A percentile compares a stretch with the other conserved stretches of the same genome.
These are phyloP conservation scores for Aphanomyces invadans DNA, from an alignment of 352 stramenopile species.

Conservation along the genomic window DNA sequence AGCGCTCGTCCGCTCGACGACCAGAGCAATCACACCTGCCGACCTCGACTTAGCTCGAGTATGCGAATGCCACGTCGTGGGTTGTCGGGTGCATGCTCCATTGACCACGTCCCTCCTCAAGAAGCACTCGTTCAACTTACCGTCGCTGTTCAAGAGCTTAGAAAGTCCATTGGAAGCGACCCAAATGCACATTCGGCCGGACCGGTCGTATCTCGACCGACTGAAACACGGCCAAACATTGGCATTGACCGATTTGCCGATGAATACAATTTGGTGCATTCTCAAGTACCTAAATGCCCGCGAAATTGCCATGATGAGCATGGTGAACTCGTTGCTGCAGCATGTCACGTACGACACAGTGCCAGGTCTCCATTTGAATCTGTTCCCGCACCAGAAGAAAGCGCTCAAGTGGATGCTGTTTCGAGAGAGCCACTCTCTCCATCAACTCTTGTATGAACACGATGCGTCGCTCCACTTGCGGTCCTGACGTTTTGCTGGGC, in stretches of 20 bases:
- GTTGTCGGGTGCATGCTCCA: constrained; percentile 19
- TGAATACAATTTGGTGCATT: constrained; percentile 45
- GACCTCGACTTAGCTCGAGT: not conserved
- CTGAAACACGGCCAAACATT: constrained; percentile 36
- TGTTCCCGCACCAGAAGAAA: constrained; percentile 68
- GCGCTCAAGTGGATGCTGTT: constrained; percentile 74
- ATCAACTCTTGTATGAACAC: not conserved
- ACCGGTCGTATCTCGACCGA: constrained; percentile 46
- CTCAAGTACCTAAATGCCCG: constrained; percentile 53
- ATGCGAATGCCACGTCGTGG: constrained; percentile 17
- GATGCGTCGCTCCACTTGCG: not conserved
- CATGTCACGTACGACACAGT: constrained; percentile 79
- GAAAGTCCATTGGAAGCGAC: constrained; percentile 44
- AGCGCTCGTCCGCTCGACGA: not conserved
- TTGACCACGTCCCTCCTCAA: not conserved
- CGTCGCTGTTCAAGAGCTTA: constrained; percentile 62
- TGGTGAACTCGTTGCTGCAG: constrained; percentile 66
- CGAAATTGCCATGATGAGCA: constrained; percentile 48
- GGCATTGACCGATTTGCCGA: constrained; percentile 60
- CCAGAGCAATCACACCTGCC: not conserved
- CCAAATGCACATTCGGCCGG: constrained; percentile 64
- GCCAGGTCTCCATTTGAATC: constrained; percentile 54
- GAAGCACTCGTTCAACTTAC: constrained; percentile 26
- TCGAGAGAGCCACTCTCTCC: constrained; percentile 38
- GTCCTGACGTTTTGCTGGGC: not conserved